phyloP scores from a whole-genome alignment of 1,284 basidiomycete genomes.

The Ustilago cynodontis region DNA sequence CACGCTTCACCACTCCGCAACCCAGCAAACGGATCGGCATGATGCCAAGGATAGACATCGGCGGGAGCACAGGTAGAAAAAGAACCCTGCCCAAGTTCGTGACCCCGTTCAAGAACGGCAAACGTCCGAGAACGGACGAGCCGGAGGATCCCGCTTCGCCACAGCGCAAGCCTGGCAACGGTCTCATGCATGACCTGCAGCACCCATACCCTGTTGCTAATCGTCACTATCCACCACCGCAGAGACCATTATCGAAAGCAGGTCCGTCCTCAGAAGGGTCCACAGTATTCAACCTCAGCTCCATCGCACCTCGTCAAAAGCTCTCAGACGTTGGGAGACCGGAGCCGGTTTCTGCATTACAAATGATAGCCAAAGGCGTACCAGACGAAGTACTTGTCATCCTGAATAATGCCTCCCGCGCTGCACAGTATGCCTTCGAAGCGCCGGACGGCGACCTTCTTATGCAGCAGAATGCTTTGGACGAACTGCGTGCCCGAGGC shows the following conservation, averaged over 20 bases:
- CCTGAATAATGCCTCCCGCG: slow-evolving; percentile 42
- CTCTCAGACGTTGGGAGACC: slow-evolving; percentile 45
- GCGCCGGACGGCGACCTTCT: slow-evolving; percentile 25
- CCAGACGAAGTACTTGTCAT: slow-evolving; percentile 58
- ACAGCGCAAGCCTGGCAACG: slow-evolving; percentile 9
- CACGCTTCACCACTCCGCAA: slow-evolving; percentile 37
- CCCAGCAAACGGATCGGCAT: slow-evolving; percentile 45
- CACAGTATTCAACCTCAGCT: slow-evolving; percentile 30
- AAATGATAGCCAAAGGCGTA: slow-evolving; percentile 49
- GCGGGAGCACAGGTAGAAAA: slow-evolving; percentile 33
- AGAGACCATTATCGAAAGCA: neutral
- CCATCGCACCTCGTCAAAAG: slow-evolving; percentile 10
- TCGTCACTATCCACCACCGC: slow-evolving; percentile 14
- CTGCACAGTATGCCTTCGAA: slow-evolving; percentile 56
- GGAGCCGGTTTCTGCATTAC: slow-evolving; percentile 28
- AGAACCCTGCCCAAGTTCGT: slow-evolving; percentile 41
- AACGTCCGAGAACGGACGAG: slow-evolving; percentile 31
- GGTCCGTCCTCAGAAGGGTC: slow-evolving; percentile 2
- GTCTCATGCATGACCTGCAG: neutral
- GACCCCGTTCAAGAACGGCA: slow-evolving; percentile 58
- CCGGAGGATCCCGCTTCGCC: slow-evolving; percentile 27
- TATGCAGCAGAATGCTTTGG: slow-evolving; percentile 43
- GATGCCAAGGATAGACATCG: slow-evolving; percentile 35
- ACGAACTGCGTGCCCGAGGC: slow-evolving; percentile 43
- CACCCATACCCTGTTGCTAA: neutral